Evolutionary conservation across 805 yeast species (phyloP).

Genomic region (Pichia gijzeniarum): DNA sequence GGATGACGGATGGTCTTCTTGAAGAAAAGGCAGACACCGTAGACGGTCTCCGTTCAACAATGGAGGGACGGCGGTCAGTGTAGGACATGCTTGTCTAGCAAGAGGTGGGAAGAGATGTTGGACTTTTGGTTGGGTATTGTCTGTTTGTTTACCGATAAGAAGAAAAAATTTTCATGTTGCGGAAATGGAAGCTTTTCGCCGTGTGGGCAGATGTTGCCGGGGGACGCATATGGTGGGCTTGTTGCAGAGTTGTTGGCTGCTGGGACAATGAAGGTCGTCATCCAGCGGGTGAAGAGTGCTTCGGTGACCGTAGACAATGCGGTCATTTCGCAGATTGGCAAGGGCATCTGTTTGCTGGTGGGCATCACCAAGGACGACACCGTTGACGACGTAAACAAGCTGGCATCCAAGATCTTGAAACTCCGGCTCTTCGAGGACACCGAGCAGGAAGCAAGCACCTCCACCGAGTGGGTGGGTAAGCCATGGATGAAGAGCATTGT

Average conservation of each 20-base stretch:
- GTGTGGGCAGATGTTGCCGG: background rate
- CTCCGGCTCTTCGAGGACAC: conserved; percentile 68
- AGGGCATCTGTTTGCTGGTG: conserved; percentile 74
- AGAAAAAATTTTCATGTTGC: conserved; percentile 3
- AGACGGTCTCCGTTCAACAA: conserved; percentile 34
- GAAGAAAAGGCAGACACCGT: conserved; percentile 21
- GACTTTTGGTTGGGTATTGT: too few species aligned
- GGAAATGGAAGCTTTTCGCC: background rate
- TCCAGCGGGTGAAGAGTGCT: conserved; percentile 84
- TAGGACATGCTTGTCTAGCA: conserved; percentile 32
- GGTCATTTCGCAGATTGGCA: conserved; percentile 65
- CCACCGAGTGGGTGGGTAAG: conserved; percentile 49
- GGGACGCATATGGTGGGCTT: too few species aligned
- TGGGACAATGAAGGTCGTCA: conserved; percentile 69
- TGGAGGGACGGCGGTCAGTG: conserved; percentile 62
- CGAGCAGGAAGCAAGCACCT: conserved; percentile 29
- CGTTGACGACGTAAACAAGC: conserved; percentile 58
- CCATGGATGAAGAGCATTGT: conserved; percentile 72
- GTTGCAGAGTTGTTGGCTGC: too few species aligned
- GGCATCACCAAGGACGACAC: conserved; percentile 82
- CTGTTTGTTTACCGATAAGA: too few species aligned
- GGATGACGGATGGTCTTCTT: conserved; percentile 41
- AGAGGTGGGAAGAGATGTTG: background rate
- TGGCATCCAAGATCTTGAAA: conserved; percentile 60
- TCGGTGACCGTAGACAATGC: conserved; percentile 76